Percentiles rank a stretch among this genome's conserved stretches.
These are phyloP conservation scores for Mycena maculata DNA, from an alignment of 768 basidiomycete genomes.

Conservation along the genomic window DNA sequence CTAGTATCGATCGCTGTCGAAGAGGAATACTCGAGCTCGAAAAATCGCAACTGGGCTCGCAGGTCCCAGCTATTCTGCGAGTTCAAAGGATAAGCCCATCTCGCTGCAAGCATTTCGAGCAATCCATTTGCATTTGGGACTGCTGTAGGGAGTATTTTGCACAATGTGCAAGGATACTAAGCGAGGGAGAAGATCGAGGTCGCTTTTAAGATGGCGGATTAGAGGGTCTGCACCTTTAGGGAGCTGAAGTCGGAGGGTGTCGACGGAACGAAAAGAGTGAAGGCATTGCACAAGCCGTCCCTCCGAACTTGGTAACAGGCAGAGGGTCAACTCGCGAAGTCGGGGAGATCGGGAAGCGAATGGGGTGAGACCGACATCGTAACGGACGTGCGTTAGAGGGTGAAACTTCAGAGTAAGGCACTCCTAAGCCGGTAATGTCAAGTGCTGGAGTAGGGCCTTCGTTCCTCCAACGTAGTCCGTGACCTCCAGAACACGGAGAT, in stretches of 20 bases:
- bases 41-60: background rate
- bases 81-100: background rate
- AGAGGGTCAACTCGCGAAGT: constrained; percentile 15
- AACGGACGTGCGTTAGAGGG: too few relatives aligned
- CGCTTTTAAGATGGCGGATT: background rate
- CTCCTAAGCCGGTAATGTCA: constrained; percentile 6
- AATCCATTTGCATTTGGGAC: background rate
- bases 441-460: background rate
- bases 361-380: too few relatives aligned
- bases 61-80: background rate
- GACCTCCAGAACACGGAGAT: constrained; percentile 6
- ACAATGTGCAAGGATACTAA: constrained; percentile 14
- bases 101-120: constrained; percentile 6
- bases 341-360: constrained; percentile 12
- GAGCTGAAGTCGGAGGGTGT: constrained; percentile 14
- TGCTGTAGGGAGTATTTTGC: background rate
- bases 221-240: background rate
- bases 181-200: constrained; percentile 2
- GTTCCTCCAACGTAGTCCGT: background rate
- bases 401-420: background rate
- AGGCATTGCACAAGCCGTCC: constrained; percentile 7
- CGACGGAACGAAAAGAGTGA: constrained; percentile 3
- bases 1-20: background rate
- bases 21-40: background rate
- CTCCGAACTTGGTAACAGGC: background rate